Evolutionary conservation across 2,329 filamentous ascomycete species (phyloP).

Genomic region (Aspergillus neoniger): DNA sequence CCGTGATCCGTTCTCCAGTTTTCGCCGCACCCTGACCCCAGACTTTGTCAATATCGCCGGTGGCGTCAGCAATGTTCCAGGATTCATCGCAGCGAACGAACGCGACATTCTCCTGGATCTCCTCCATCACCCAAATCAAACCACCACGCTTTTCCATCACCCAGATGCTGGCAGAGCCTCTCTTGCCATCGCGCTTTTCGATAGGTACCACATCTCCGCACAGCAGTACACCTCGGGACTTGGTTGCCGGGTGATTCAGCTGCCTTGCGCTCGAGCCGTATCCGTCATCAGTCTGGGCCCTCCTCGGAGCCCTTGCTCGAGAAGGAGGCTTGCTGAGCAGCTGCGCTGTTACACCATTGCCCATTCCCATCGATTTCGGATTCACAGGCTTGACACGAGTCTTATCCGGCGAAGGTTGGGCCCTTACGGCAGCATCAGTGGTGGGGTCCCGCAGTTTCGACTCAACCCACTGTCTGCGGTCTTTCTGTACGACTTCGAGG

Average conservation of each 20-base stretch:
- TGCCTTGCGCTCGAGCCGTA: slow-evolving; percentile 54
- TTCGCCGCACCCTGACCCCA: slow-evolving; percentile 74
- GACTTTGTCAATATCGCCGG: slow-evolving; percentile 78
- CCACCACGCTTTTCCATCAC: slow-evolving; percentile 96
- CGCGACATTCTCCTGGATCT: slow-evolving; percentile 93
- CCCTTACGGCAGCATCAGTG: slow-evolving; percentile 46
- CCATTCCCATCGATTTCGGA: slow-evolving; percentile 59
- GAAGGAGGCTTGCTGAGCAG: slow-evolving; percentile 79
- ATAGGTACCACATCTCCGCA: slow-evolving; percentile 99
- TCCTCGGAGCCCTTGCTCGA: slow-evolving; percentile 49
- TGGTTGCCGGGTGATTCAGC: slow-evolving; percentile 68
- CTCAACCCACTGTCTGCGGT: slow-evolving; percentile 85
- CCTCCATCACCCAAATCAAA: slow-evolving; percentile 95
- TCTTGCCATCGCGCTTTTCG: slow-evolving; percentile 88
- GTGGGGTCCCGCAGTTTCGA: slow-evolving; percentile 73
- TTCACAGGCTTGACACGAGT: slow-evolving; percentile 39
- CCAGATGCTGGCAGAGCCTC: slow-evolving; percentile 92
- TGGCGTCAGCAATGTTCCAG: slow-evolving; percentile 68
- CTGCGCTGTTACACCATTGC: slow-evolving; percentile 83
- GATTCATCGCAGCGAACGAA: slow-evolving; percentile 75
- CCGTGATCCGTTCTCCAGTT: slow-evolving; percentile 71
- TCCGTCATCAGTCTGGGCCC: slow-evolving; percentile 61
- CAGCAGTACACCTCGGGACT: slow-evolving; percentile 83
- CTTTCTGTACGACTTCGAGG: slow-evolving; percentile 87
- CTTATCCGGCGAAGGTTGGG: slow-evolving; percentile 36